Percentiles rank a stretch among this genome's conserved stretches.
phyloP scores from a whole-genome alignment of 2,329 filamentous ascomycete species.

The Claviceps fusiformis region DNA sequence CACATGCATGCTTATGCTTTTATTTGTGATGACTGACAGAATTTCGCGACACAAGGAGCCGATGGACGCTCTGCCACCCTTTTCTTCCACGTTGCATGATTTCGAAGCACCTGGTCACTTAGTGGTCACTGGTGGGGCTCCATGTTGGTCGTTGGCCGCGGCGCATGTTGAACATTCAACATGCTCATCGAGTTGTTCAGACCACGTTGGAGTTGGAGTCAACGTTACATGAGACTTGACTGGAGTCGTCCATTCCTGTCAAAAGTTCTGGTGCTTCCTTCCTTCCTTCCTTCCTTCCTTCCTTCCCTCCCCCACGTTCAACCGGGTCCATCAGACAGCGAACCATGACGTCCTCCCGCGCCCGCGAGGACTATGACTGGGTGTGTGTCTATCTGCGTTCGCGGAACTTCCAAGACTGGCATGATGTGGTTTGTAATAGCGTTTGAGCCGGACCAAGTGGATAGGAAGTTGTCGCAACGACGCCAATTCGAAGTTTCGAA shows the following conservation, averaged over 20 bases:
- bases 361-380: background rate
- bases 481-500: background rate
- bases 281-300: background rate
- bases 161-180: no score
- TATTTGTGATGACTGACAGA: background rate
- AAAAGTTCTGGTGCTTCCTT: background rate
- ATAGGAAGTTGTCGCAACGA: background rate
- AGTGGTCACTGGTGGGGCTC: background rate
- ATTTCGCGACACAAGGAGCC: background rate
- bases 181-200: background rate
- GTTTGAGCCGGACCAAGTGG: background rate
- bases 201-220: slow-evolving; percentile 2
- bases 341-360: background rate
- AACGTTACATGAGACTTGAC: slow-evolving; percentile 8
- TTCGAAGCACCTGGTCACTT: no score
- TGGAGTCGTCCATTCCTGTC: background rate
- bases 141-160: background rate
- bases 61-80: background rate
- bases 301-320: background rate
- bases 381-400: background rate
- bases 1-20: no score
- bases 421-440: background rate
- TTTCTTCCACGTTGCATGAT: background rate
- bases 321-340: background rate
- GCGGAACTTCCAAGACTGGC: background rate